Conservation (phyloP, 1,284 basidiomycete genomes). For the Trichosporon faecale region DNA sequence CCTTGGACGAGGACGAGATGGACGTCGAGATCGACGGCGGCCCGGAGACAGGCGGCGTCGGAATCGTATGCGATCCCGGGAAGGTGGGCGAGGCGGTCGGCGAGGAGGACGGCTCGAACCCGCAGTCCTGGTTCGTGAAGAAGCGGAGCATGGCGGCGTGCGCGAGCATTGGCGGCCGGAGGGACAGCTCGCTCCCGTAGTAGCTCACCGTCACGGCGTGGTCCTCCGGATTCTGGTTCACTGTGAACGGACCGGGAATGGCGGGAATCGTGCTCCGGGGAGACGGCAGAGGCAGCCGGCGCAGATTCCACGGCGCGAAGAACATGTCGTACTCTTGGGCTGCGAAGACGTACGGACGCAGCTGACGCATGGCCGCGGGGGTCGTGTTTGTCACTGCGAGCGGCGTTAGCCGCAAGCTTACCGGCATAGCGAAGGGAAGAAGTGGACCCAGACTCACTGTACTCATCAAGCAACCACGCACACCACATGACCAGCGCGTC, state of each 20-base stretch:
- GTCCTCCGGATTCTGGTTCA: constrained; percentile 28
- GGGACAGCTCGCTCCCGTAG: constrained; percentile 41
- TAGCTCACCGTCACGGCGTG: constrained; percentile 39
- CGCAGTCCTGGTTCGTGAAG: constrained; percentile 29
- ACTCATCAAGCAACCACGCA: constrained; percentile 50
- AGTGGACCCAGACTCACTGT: constrained; percentile 45
- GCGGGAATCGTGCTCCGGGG: constrained; percentile 31
- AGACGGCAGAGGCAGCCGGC: constrained; percentile 40
- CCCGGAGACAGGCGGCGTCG: not conserved
- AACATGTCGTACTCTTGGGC: constrained; percentile 55
- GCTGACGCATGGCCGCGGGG: constrained; percentile 15
- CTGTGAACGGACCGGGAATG: constrained; percentile 30
- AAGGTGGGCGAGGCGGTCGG: not conserved
- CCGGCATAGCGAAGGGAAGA: too few relatives aligned
- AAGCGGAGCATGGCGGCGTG: constrained; percentile 52
- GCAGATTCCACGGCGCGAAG: constrained; percentile 56
- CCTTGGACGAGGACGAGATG: not conserved
- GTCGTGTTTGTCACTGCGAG: constrained; percentile 9
- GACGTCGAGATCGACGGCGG: not conserved
- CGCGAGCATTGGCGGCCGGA: constrained; percentile 47
- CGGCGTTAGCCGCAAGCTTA: not conserved
- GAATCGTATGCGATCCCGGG: not conserved
- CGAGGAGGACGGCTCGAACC: not conserved
- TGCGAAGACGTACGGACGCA: constrained; percentile 54
- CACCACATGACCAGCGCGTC: constrained; percentile 55